Evolutionary conservation across 2,329 filamentous ascomycete genomes (phyloP), one percentile per base, ranked within the genome.

Genomic region (Phialocephala sp.): DNA sequence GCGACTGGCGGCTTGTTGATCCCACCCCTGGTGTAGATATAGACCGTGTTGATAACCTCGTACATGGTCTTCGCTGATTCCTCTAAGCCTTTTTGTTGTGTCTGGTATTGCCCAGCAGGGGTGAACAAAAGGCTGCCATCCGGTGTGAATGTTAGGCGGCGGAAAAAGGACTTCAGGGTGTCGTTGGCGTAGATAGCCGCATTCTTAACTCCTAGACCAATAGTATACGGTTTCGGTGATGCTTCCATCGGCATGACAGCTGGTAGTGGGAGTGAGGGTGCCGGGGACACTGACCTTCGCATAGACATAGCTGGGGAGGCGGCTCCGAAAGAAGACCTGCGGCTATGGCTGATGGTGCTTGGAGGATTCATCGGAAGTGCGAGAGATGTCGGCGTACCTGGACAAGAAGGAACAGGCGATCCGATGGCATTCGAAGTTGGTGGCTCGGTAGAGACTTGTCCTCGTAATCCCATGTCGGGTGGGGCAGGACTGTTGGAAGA

Each of bases 1-100:
- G 94, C 93, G 64, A 98, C 91, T 2, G 95, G 95, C 1, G 95
- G 93, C 77, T 96, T 97, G 80, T 97, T 98, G 75, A 99, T 93
- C 27, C 95, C 95, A 36, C 94, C 95, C 72, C 95, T 86, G 0
- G 94, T 97, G 78, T 99, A 99, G 62, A 99, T 95, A 79, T 99
- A 99, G 24, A 99, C 96, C 0, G 95, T 99, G 76, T 99, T 99
- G 73, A 91, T 93, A 60, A 97, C 86, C 71, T 99, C 94, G 72
- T 95, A 94, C 0, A 85, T 85, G 0, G 88, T 85, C 77, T 94
- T 97, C 1, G 83, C 76, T n/a, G 83, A 80, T 68, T 93, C 91
- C 58, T 86, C 86, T 24, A 89, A 81, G 1, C 76, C 70, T 24
- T 83, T 81, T 70, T 92, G 87, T 59, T 93, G 87, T 1, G 90